Percentiles rank a stretch among this genome's conserved stretches.
Evolutionary conservation across 1,284 basidiomycete genomes (phyloP).

Genomic region (Moesziomyces globuligerus): DNA sequence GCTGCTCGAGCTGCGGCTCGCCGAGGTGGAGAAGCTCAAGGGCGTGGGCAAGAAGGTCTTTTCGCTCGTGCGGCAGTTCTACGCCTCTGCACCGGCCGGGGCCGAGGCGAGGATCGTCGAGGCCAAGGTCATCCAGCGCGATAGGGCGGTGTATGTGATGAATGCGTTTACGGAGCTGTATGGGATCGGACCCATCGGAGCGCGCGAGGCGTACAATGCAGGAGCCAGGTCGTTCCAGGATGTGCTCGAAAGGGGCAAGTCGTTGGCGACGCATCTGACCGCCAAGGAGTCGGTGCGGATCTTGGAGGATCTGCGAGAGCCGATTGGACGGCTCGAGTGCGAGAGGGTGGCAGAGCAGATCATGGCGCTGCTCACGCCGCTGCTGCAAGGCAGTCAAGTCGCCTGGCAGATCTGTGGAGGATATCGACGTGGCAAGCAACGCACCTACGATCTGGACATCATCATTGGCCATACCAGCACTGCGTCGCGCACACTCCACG

Average conservation of each 20-base stretch:
- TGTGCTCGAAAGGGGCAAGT: slow-evolving; percentile 46
- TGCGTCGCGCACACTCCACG: slow-evolving; percentile 23
- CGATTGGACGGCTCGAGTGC: slow-evolving; percentile 48
- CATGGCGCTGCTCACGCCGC: slow-evolving; percentile 19
- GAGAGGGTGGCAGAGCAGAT: slow-evolving; percentile 35
- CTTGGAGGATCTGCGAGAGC: slow-evolving; percentile 41
- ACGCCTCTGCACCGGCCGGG: not conserved
- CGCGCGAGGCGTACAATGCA: slow-evolving; percentile 53
- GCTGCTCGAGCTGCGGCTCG: slow-evolving; percentile 12
- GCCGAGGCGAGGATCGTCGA: slow-evolving; percentile 51
- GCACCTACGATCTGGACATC: slow-evolving; percentile 53
- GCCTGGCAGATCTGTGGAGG: slow-evolving; percentile 54
- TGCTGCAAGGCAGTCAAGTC: slow-evolving; percentile 18
- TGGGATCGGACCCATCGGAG: slow-evolving; percentile 58
- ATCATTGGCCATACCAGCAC: slow-evolving; percentile 40
- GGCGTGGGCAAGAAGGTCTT: slow-evolving; percentile 62
- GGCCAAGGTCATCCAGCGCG: slow-evolving; percentile 52
- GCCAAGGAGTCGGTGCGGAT: slow-evolving; percentile 47
- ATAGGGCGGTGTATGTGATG: slow-evolving; percentile 53
- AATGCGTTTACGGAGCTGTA: slow-evolving; percentile 59
- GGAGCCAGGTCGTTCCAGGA: slow-evolving; percentile 57
- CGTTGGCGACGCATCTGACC: slow-evolving; percentile 42
- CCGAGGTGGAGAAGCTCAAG: slow-evolving; percentile 48
- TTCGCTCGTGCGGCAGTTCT: slow-evolving; percentile 53
- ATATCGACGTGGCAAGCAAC: slow-evolving; percentile 50